Evolutionary conservation across 257 asterid species (phyloP), one percentile per base, ranked within the genome.

Genomic region (Craterostigma plantagineum): DNA sequence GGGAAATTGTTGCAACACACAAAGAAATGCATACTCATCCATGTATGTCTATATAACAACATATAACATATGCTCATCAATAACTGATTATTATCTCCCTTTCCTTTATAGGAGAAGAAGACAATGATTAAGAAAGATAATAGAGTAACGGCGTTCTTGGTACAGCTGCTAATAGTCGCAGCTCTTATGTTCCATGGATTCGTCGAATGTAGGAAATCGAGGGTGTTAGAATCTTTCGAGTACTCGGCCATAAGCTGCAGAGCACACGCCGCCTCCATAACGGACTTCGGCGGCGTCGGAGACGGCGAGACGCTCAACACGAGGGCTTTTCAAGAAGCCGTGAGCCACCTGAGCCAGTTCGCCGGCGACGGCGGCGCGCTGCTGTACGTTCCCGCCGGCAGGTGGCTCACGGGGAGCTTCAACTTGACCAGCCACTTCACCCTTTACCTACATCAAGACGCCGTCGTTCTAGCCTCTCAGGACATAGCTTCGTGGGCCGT

Each of bases 341-440:
- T 85, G 9, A 53, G 58, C 16, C 64, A 54, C 5, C 56, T 85
- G 43, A 63, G 91, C 44, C 71, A 60, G 35, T 71, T 64, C 53
- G 78, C 64, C 35, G 37, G 65, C 0, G 65, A 62, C 4, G 96
- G 94, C 17, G 96, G 96, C 12, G 80, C 81, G 16, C 91, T 62
- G 61, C 72, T 86, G 10, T 38, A 64, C 33, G 81, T 86, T 49
- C 94, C 96, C 15, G 63, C 96, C 11, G 96, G 96, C 9, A 68
- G 65, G 49, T 86, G 96, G 94, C 55, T 86, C 17, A 81, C 96
- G 1, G 92, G 87, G 7, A 67, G 58, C 63, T 81, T 86, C 66
- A 86, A 86, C 36, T 91, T 86, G 63, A 81, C 96, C 23, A 77
- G 91, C 43, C 96, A 86, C 52, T 86, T 86, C 72, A 86, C 96